Conservation (phyloP, 2,329 filamentous ascomycete genomes). For the Fusarium sp. region DNA sequence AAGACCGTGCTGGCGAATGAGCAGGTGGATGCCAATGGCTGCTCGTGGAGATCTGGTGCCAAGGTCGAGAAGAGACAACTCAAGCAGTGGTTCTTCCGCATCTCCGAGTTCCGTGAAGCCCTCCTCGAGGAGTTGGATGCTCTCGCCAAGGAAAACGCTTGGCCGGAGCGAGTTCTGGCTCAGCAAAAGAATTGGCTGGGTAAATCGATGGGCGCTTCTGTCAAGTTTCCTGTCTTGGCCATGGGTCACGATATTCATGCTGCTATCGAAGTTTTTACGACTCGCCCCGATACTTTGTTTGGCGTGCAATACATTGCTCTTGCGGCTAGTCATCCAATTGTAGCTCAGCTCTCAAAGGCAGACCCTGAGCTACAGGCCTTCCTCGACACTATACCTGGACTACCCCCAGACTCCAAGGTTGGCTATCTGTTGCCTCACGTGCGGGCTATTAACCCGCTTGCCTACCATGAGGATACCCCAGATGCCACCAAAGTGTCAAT, state of each 20-base stretch:
- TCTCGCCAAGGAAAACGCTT: slow-evolving; percentile 71
- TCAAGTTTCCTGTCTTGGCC: slow-evolving; percentile 74
- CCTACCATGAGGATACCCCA: slow-evolving; percentile 63
- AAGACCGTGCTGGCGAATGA: slow-evolving; percentile 92
- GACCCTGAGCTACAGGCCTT: slow-evolving; percentile 75
- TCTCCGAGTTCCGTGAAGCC: slow-evolving; percentile 80
- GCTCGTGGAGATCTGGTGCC: slow-evolving; percentile 88
- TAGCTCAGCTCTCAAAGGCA: slow-evolving; percentile 67
- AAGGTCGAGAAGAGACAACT: slow-evolving; percentile 82
- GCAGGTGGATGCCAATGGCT: slow-evolving; percentile 88
- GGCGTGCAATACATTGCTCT: slow-evolving; percentile 88
- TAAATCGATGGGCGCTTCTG: slow-evolving; percentile 77
- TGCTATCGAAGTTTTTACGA: slow-evolving; percentile 82
- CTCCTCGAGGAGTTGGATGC: slow-evolving; percentile 77
- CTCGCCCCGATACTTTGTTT: slow-evolving; percentile 86
- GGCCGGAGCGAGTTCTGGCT: slow-evolving; percentile 84
- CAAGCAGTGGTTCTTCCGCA: slow-evolving; percentile 91
- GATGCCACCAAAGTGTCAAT: slow-evolving; percentile 67
- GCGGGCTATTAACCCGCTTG: slow-evolving; percentile 74
- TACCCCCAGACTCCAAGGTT: slow-evolving; percentile 68
- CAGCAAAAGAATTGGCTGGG: slow-evolving; percentile 94
- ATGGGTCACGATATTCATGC: slow-evolving; percentile 54
- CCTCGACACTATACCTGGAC: slow-evolving; percentile 69
- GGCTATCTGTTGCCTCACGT: slow-evolving; percentile 76
- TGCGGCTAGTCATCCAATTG: slow-evolving; percentile 78